These are phyloP conservation scores for Apiospora sp. DNA, from an alignment of 2,329 filamentous ascomycete genomes.

Conservation along the genomic window DNA sequence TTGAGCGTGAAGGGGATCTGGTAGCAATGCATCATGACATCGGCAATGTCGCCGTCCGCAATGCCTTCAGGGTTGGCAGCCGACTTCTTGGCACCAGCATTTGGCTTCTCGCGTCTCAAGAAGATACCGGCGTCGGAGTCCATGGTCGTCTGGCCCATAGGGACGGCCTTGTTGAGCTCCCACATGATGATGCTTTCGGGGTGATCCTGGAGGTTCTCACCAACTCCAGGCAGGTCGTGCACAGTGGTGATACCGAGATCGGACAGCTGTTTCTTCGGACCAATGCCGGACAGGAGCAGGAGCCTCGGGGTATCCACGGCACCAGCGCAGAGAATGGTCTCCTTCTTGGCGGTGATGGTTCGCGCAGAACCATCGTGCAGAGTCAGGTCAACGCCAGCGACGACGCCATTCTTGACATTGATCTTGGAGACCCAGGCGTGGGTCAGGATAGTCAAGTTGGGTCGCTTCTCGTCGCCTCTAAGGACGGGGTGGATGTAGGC, in stretches of 20 bases:
- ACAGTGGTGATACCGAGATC: conserved; percentile 63
- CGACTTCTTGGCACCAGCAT: conserved; percentile 66
- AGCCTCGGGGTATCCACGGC: conserved; percentile 82
- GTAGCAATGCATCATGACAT: conserved; percentile 97
- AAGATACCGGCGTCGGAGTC: conserved; percentile 91
- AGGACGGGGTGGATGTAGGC: conserved; percentile 94
- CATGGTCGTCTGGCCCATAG: conserved; percentile 85
- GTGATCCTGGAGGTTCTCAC: conserved; percentile 69
- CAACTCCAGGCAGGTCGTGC: conserved; percentile 65
- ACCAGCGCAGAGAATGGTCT: conserved; percentile 82
- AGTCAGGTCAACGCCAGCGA: conserved; percentile 76
- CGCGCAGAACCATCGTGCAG: conserved; percentile 61
- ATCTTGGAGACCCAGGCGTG: conserved; percentile 88
- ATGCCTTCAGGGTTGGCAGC: conserved; percentile 58
- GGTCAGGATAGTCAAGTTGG: conserved; percentile 86
- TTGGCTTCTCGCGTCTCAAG: conserved; percentile 76
- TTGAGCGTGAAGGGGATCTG: conserved; percentile 93
- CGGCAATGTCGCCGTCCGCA: conserved; percentile 76
- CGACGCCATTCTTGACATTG: conserved; percentile 73
- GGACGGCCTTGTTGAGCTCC: conserved; percentile 83
- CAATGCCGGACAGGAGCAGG: conserved; percentile 65
- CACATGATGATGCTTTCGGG: conserved; percentile 69
- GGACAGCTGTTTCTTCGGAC: conserved; percentile 61
- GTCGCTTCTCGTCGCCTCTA: conserved; percentile 79
- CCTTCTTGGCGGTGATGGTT: conserved; percentile 70